These are phyloP conservation scores for Aquanectria penicillioides DNA, from an alignment of 2,329 filamentous ascomycete species.

Conservation along the genomic window DNA sequence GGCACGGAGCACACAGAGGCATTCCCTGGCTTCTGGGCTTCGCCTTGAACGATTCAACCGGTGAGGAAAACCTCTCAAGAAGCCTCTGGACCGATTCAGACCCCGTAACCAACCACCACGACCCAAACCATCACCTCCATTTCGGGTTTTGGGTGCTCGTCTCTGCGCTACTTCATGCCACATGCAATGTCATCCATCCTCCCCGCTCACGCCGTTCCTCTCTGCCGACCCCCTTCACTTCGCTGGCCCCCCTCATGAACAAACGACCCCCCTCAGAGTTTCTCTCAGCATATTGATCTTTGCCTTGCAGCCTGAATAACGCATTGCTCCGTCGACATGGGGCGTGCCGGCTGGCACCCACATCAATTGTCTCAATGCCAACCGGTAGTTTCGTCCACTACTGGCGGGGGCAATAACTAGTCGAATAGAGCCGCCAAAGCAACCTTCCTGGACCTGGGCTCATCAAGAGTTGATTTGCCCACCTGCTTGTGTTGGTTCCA, in stretches of 20 bases:
- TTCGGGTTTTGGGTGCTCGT: constrained; percentile 7
- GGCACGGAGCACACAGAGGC: too few relatives aligned
- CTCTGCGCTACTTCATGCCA: constrained; percentile 14
- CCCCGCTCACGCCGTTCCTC: constrained; percentile 2
- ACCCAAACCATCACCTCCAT: not conserved
- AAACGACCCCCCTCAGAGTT: not conserved
- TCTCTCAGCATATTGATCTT: not conserved
- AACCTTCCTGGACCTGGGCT: too few relatives aligned
- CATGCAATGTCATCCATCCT: constrained; percentile 22
- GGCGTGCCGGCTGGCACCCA: constrained; percentile 4
- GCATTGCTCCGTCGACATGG: constrained; percentile 1
- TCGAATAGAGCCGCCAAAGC: too few relatives aligned
- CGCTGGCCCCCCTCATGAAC: not conserved
- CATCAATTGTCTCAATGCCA: constrained; percentile 10
- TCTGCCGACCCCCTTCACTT: not conserved
- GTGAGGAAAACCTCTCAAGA: too few relatives aligned
- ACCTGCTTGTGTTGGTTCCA: too few relatives aligned
- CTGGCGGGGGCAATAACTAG: too few relatives aligned
- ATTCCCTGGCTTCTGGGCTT: too few relatives aligned
- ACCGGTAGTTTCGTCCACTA: too few relatives aligned
- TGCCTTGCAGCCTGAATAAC: not conserved
- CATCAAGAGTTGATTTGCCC: too few relatives aligned
- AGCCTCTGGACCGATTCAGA: too few relatives aligned
- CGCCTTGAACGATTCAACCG: too few relatives aligned
- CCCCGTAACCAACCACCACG: not conserved